Evolutionary conservation across 2,329 filamentous ascomycete genomes (phyloP).

Genomic region (Sclerotinia spermophila): DNA sequence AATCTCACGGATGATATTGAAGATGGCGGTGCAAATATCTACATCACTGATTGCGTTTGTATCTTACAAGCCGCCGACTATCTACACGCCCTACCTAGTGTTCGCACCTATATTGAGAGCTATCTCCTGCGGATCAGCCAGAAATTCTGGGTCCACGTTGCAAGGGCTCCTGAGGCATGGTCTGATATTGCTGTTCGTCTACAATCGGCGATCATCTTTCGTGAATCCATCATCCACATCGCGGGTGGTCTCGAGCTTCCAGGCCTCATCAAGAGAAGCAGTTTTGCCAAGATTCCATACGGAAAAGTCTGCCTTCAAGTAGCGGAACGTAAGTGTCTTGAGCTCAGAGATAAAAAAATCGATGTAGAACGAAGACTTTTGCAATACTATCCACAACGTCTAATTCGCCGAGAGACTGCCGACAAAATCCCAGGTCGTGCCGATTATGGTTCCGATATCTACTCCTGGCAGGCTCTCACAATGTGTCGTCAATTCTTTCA

Average conservation of each 20-base stretch:
- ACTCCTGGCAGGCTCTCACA: constrained; percentile 31
- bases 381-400: constrained; percentile 27
- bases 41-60: constrained; percentile 25
- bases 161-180: constrained; percentile 27
- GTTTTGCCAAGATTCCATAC: constrained; percentile 11
- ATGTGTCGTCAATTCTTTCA: constrained; percentile 30
- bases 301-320: constrained; percentile 21
- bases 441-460: constrained; percentile 33
- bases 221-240: constrained; percentile 33
- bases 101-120: constrained; percentile 29
- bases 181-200: constrained; percentile 29
- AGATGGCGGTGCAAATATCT: constrained; percentile 4
- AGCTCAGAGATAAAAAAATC: constrained; percentile 29
- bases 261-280: constrained; percentile 20
- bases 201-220: constrained; percentile 33
- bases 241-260: constrained; percentile 27
- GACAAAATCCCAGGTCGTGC: constrained; percentile 28
- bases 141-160: constrained; percentile 31
- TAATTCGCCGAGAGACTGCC: constrained; percentile 24
- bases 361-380: constrained; percentile 27
- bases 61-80: constrained; percentile 30
- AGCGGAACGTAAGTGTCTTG: constrained; percentile 25
- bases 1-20: constrained; percentile 22
- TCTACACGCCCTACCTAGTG: constrained; percentile 21
- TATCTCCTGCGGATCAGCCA: constrained; percentile 30